A percentile compares a stretch with the other conserved stretches of the same genome.
Conservation (phyloP, 768 basidiomycete species). For the Fomitopsis pulvina region DNA sequence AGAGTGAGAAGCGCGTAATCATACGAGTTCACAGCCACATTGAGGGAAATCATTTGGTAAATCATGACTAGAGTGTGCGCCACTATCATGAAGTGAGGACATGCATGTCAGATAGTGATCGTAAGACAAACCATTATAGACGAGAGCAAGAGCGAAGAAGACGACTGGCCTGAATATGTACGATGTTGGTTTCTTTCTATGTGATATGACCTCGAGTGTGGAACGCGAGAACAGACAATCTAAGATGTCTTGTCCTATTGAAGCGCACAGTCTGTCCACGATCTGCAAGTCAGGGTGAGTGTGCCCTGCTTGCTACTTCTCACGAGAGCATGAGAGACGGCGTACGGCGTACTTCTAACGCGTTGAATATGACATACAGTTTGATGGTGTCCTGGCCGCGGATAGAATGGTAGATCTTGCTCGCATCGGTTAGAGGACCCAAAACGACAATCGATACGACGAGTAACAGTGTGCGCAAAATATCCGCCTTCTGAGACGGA, state of each 20-base stretch:
- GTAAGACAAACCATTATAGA: slow-evolving; percentile 72
- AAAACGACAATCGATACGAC: slow-evolving; percentile 68
- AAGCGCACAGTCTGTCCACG: slow-evolving; percentile 88
- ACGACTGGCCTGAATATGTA: slow-evolving; percentile 73
- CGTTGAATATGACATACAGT: slow-evolving; percentile 98
- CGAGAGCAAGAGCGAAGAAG: slow-evolving; percentile 75
- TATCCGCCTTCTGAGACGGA: slow-evolving; percentile 87
- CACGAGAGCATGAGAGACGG: background rate
- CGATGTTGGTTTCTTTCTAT: slow-evolving; percentile 49
- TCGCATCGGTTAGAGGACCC: slow-evolving; percentile 83
- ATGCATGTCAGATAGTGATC: background rate
- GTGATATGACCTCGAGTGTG: slow-evolving; percentile 71
- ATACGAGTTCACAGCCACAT: slow-evolving; percentile 97
- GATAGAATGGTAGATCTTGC: slow-evolving; percentile 97
- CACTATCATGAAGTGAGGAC: slow-evolving; percentile 37
- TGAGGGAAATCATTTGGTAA: slow-evolving; percentile 90
- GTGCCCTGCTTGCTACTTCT: no score
- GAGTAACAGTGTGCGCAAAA: slow-evolving; percentile 76
- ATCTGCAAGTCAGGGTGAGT: slow-evolving; percentile 46
- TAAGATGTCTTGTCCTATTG: slow-evolving; percentile 95
- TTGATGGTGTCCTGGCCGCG: slow-evolving; percentile 98
- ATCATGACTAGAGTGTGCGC: slow-evolving; percentile 91
- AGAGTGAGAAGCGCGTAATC: slow-evolving; percentile 93
- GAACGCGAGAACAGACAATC: slow-evolving; percentile 95
- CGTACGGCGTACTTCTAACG: slow-evolving; percentile 73